Percentiles rank a stretch among this genome's conserved stretches.
These are phyloP conservation scores for Suhomyces panamericanus DNA, from an alignment of 1,139 yeast species.

Conservation along the genomic window DNA sequence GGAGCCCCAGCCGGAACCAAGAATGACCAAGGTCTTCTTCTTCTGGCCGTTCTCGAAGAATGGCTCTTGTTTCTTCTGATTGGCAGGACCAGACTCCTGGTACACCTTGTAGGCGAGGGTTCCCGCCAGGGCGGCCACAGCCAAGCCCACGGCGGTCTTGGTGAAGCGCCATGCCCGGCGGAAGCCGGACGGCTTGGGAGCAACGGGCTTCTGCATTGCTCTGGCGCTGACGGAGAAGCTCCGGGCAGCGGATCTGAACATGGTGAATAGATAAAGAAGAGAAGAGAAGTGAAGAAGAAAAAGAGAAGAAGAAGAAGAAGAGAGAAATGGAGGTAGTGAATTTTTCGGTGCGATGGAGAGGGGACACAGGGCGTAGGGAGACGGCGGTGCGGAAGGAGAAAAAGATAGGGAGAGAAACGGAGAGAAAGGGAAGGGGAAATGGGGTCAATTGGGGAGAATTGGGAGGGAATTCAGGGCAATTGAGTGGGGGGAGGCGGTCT, in stretches of 20 bases:
- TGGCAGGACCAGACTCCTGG: constrained; percentile 60
- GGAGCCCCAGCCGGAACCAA: constrained; percentile 97
- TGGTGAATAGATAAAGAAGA: constrained; percentile 3
- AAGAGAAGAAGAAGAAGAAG: background rate
- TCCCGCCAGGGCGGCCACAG: constrained; percentile 42
- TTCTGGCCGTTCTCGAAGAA: constrained; percentile 65
- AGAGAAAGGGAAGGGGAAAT: constrained; percentile 1
- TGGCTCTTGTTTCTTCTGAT: constrained; percentile 52
- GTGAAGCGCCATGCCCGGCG: constrained; percentile 33
- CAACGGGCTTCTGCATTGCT: constrained; percentile 19
- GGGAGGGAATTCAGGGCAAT: too few relatives aligned
- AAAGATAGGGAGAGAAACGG: background rate
- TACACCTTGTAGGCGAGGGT: constrained; percentile 58
- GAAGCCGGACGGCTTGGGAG: constrained; percentile 19
- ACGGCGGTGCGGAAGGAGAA: background rate
- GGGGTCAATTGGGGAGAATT: too few relatives aligned
- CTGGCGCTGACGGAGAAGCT: constrained; percentile 16
- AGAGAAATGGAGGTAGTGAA: background rate
- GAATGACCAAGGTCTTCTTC: constrained; percentile 83
- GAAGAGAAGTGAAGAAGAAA: background rate
- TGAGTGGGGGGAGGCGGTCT: too few relatives aligned
- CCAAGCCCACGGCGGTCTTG: constrained; percentile 27
- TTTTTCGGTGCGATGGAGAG: background rate
- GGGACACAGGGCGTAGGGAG: background rate
- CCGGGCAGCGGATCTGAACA: constrained; percentile 10